A percentile compares a stretch with the other conserved stretches of the same genome.
Evolutionary conservation across 2,329 filamentous ascomycete species (phyloP).

Genomic region (Talaromyces sp.): DNA sequence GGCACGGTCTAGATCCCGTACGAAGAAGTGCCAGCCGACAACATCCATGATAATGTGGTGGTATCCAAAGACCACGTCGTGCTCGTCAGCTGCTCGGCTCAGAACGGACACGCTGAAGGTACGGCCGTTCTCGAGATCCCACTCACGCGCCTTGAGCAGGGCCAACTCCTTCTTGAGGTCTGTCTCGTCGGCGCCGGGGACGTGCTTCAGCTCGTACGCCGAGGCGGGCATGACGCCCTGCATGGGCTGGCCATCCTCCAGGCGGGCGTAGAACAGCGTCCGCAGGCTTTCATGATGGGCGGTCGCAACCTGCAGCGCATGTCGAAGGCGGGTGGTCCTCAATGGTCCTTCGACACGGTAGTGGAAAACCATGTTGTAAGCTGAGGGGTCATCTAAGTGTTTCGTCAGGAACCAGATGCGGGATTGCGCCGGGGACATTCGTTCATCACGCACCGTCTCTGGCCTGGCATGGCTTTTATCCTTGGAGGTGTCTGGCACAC

Average conservation of each 20-base stretch:
- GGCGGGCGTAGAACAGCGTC: neutral
- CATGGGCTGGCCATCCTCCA: neutral
- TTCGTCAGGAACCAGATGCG: neutral
- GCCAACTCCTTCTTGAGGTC: neutral
- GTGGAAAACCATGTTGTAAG: neutral
- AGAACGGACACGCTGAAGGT: neutral
- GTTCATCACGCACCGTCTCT: neutral
- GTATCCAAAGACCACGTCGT: neutral
- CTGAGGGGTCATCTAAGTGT: neutral
- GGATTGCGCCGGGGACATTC: neutral
- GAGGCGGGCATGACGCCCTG: neutral
- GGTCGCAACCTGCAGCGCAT: neutral
- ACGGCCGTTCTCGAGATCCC: conserved; percentile 1
- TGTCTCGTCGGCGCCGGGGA: neutral
- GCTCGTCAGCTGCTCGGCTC: neutral
- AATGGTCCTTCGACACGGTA: neutral
- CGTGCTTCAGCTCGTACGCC: neutral
- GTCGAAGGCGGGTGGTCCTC: neutral
- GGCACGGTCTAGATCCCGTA: conserved; percentile 36
- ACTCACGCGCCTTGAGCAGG: neutral
- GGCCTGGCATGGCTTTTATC: neutral
- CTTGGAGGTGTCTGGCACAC: neutral
- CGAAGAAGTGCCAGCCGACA: conserved; percentile 34
- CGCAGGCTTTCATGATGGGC: neutral
- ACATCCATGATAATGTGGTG: conserved; percentile 36